phyloP scores from a whole-genome alignment of 805 yeast genomes.

The Starmera amethionina region DNA sequence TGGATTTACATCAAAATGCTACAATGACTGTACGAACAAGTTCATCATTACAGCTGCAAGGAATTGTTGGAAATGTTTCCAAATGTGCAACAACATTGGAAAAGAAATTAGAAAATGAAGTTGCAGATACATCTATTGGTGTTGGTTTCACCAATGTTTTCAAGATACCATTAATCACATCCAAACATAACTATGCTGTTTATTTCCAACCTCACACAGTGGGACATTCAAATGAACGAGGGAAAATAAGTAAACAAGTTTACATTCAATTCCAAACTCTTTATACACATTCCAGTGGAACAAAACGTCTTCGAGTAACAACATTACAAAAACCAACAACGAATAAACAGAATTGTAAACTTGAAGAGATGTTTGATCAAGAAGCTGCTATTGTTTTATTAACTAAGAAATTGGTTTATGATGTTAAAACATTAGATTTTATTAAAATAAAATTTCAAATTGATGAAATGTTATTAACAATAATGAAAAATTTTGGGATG shows the following conservation, averaged over 20 bases:
- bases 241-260: conserved; percentile 22
- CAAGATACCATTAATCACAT: conserved; percentile 73
- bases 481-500: conserved; percentile 87
- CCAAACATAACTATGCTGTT: conserved; percentile 75
- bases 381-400: conserved; percentile 91
- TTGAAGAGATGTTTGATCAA: conserved; percentile 72
- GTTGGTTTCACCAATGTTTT: conserved; percentile 64
- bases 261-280: conserved; percentile 76
- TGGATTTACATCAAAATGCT: conserved; percentile 81
- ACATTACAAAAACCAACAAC: conserved; percentile 57
- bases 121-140: conserved; percentile 86
- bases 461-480: conserved; percentile 72
- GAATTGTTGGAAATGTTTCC: conserved; percentile 87
- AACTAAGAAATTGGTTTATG: conserved; percentile 77
- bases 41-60: conserved; percentile 72
- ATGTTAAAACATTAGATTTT: conserved; percentile 58
- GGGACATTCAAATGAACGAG: conserved; percentile 19
- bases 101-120: conserved; percentile 47
- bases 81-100: conserved; percentile 13
- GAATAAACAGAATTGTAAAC: conserved; percentile 26
- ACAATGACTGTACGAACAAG: conserved; percentile 75
- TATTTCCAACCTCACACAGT: conserved; percentile 66
- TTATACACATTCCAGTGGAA: conserved; percentile 84
- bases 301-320: conserved; percentile 76
- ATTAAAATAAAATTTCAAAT: conserved; percentile 85